These are phyloP conservation scores for Fusarium sp. DNA, from an alignment of 2,329 filamentous ascomycete genomes.

Conservation along the genomic window DNA sequence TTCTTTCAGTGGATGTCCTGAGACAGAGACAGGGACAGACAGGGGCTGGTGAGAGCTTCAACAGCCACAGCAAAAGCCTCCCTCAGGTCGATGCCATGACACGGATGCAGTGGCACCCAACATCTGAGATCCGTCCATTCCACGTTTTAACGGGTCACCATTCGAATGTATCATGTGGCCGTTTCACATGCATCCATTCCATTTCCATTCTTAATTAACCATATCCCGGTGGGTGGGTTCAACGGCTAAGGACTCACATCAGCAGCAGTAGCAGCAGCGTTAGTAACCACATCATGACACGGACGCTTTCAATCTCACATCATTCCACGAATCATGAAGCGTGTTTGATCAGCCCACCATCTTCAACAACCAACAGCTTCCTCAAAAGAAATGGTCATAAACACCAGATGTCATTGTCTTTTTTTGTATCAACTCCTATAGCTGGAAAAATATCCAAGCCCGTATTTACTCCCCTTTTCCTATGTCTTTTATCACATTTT, in stretches of 20 bases:
- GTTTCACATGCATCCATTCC: not conserved
- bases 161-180: not conserved
- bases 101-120: not conserved
- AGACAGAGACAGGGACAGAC: not conserved
- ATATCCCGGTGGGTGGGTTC: not conserved
- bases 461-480: not conserved
- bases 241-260: not conserved
- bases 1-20: not conserved
- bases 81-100: not conserved
- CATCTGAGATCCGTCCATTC: not conserved
- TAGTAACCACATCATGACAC: not conserved
- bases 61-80: not conserved
- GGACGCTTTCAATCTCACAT: not conserved
- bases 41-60: not conserved
- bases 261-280: not conserved
- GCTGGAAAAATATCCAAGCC: not conserved
- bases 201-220: not conserved
- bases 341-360: not conserved
- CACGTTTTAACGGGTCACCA: not conserved
- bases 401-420: not conserved
- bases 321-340: slow-evolving; percentile 5
- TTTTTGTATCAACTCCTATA: not conserved
- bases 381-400: not conserved
- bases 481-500: not conserved
- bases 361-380: not conserved